phyloP scores from a whole-genome alignment of 2,329 filamentous ascomycete genomes.

The Drechslerella coelobrocha region DNA sequence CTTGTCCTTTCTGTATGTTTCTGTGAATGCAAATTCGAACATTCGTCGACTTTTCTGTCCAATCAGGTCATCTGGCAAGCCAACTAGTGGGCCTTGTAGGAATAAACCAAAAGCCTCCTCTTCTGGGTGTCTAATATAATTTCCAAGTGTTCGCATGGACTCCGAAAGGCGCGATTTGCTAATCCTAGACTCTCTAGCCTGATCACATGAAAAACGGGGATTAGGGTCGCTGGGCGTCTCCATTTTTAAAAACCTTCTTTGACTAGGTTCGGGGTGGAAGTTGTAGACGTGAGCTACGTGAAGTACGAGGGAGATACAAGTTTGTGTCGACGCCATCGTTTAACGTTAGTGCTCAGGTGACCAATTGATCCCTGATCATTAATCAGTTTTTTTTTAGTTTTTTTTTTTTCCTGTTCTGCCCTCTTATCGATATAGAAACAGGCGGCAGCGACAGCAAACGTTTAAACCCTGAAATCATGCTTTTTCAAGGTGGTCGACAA shows the following conservation, averaged over 20 bases:
- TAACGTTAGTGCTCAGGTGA: slow-evolving; percentile 44
- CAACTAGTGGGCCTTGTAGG: background rate
- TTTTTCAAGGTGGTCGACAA: background rate
- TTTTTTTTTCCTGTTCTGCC: background rate
- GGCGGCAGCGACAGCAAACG: slow-evolving; percentile 3
- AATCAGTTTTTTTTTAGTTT: slow-evolving; percentile 41
- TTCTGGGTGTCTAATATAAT: background rate
- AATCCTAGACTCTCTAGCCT: slow-evolving; percentile 2
- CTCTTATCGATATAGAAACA: slow-evolving; percentile 33
- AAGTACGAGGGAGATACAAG: background rate
- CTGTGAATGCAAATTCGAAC: slow-evolving; percentile 19
- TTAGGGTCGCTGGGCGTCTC: background rate
- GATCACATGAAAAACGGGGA: slow-evolving; percentile 13
- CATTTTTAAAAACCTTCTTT: slow-evolving; percentile 2
- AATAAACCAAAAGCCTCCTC: background rate
- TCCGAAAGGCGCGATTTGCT: slow-evolving; percentile 5
- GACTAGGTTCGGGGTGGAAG: background rate
- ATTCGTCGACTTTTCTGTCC: slow-evolving; percentile 14
- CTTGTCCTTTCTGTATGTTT: background rate
- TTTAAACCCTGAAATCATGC: background rate
- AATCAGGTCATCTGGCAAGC: slow-evolving; percentile 46
- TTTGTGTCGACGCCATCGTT: slow-evolving; percentile 14
- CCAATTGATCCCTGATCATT: slow-evolving; percentile 35
- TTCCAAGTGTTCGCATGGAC: background rate
- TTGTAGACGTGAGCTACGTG: slow-evolving; percentile 11